Evolutionary conservation across 2,329 filamentous ascomycete species (phyloP).

Genomic region (Monilinia aucupariae): DNA sequence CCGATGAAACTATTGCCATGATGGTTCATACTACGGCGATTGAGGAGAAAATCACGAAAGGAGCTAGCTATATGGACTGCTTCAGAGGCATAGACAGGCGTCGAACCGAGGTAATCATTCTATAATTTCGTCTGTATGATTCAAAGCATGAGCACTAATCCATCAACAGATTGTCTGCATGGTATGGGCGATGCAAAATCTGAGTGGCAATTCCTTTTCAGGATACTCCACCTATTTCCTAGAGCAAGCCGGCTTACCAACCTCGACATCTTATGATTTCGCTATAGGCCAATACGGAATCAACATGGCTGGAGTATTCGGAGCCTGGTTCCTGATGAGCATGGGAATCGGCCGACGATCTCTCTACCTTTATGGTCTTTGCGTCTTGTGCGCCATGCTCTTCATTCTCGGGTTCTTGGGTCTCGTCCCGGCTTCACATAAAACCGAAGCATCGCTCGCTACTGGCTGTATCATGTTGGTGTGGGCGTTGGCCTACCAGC

Average conservation of each 20-base stretch:
- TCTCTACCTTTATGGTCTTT: slow-evolving; percentile 47
- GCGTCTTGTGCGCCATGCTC: slow-evolving; percentile 53
- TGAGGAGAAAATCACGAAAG: slow-evolving; percentile 43
- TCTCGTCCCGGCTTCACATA: slow-evolving; percentile 32
- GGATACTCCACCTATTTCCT: slow-evolving; percentile 59
- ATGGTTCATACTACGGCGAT: slow-evolving; percentile 54
- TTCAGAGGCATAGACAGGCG: slow-evolving; percentile 45
- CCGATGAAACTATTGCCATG: slow-evolving; percentile 46
- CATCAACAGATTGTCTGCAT: slow-evolving; percentile 44
- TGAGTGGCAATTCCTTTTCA: slow-evolving; percentile 58
- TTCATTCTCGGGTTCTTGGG: slow-evolving; percentile 71
- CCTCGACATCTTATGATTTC: slow-evolving; percentile 48
- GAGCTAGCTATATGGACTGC: slow-evolving; percentile 47
- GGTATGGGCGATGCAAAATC: slow-evolving; percentile 60
- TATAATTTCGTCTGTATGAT: background rate
- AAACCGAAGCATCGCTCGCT: slow-evolving; percentile 26
- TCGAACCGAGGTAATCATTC: slow-evolving; percentile 41
- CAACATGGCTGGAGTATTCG: slow-evolving; percentile 48
- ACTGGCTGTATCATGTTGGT: slow-evolving; percentile 63
- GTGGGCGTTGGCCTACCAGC: slow-evolving; percentile 79
- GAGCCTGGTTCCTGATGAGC: slow-evolving; percentile 48
- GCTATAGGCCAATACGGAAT: slow-evolving; percentile 46
- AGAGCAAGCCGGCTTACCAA: slow-evolving; percentile 48
- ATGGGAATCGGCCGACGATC: slow-evolving; percentile 43
- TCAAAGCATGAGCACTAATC: background rate